Percentiles rank a stretch among this genome's conserved stretches.
Evolutionary conservation across 495 filamentous ascomycete species (phyloP).

Genomic region (Aspergillus baeticus): DNA sequence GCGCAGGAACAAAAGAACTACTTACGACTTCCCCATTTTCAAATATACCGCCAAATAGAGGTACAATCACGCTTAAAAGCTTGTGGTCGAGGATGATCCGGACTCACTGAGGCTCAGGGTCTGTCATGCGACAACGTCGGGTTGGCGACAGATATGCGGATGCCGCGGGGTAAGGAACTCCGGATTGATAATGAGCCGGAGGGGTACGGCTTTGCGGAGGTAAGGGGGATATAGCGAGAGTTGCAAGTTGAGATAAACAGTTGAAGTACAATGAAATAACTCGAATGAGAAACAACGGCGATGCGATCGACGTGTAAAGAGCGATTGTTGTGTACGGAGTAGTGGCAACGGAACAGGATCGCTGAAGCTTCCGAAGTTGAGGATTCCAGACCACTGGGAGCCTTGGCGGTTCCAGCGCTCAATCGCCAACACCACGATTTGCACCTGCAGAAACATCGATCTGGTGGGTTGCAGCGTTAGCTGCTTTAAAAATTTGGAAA

Average conservation of each 20-base stretch:
- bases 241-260: neutral
- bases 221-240: neutral
- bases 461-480: neutral
- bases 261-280: neutral
- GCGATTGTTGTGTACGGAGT: neutral
- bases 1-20: neutral
- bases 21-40: conserved; percentile 49
- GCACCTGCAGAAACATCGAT: neutral
- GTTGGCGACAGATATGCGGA: conserved; percentile 25
- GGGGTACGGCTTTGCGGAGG: neutral
- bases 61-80: neutral
- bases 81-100: neutral
- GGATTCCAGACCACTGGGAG: conserved; percentile 12
- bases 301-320: neutral
- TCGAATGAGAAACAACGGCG: neutral
- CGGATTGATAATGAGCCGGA: conserved; percentile 18
- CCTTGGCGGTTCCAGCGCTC: conserved; percentile 9
- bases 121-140: conserved; percentile 22
- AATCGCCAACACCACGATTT: conserved; percentile 1
- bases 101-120: conserved; percentile 4
- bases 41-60: conserved; percentile 11
- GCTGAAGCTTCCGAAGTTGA: conserved; percentile 1
- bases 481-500: neutral
- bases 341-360: neutral
- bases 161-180: conserved; percentile 23